Base-by-base conservation (phyloP, 1,284 basidiomycete species). In the Austroboletus sp. region DNA sequence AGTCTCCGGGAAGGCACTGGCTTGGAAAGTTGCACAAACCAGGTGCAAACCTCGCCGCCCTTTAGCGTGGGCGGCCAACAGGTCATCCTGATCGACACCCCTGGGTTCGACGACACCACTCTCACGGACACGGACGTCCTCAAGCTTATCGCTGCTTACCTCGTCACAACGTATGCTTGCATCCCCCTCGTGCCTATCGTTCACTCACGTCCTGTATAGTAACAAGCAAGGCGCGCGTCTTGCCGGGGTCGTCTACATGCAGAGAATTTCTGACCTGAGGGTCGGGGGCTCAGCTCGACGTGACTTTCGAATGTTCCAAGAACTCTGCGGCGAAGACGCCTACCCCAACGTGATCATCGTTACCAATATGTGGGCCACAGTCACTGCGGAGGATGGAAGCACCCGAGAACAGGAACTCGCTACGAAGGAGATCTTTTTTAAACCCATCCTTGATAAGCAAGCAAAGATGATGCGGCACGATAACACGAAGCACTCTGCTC, bases 161-260 rank as follows among this genome's bases (percentile, higher is more conserved):
- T 68, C 1, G 61, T 60, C 46, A 52, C 56, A 29, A 62, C 58
- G 65, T 67, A 57, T 10, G 63, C 31, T 13, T n/a, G 6, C 32
- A 6, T n/a, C 23, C 37, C 3, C 13, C 31, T 41, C 13, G 34
- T 8, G 2, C 6, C 3, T 33, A 10, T 36, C 42, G 16, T 30
- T 15, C 7, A 17, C 48, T 50, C 35, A 52, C 50, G 27, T 12
- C 30, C 39, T 37, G 40, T 45, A 45, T 53, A 76, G 73, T 42
- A 68, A 74, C 49, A 62, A 70, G 48, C 60, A 67, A 36, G 70
- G 68, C 53, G 52, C 50, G 49, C 54, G 53, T 50, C 45, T 63
- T 49, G 53, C 59, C 16, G 77, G 77, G 0, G 66, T 78, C 43
- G 67, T 79, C 29, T 79, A 78, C 53, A 65, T 76, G 62, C 76